These are phyloP conservation scores for Shiraia sp. DNA, from an alignment of 2,329 filamentous ascomycete species.

Conservation along the genomic window DNA sequence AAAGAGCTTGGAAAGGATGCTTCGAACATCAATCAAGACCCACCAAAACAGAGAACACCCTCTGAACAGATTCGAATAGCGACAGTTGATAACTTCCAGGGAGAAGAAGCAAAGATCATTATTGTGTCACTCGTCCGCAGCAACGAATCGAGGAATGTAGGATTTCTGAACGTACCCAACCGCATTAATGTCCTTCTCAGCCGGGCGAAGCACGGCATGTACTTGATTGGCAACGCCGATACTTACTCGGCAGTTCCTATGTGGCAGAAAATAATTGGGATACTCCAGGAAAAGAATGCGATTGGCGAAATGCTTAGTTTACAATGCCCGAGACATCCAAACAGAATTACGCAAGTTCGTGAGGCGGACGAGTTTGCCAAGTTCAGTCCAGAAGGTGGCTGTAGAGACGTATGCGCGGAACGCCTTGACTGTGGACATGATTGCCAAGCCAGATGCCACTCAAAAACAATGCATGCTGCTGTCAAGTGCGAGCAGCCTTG, in stretches of 20 bases:
- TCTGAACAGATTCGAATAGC: slow-evolving; percentile 50
- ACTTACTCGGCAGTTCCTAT: slow-evolving; percentile 63
- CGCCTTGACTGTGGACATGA: slow-evolving; percentile 36
- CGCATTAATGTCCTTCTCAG: slow-evolving; percentile 71
- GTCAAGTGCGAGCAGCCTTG: slow-evolving; percentile 32
- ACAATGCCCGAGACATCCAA: slow-evolving; percentile 34
- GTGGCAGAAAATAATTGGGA: slow-evolving; percentile 64
- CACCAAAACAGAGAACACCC: slow-evolving; percentile 27
- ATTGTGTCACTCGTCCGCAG: slow-evolving; percentile 73
- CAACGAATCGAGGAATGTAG: slow-evolving; percentile 61
- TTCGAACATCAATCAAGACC: slow-evolving; percentile 12
- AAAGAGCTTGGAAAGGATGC: slow-evolving; percentile 52
- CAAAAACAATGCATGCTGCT: slow-evolving; percentile 30
- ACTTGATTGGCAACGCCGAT: slow-evolving; percentile 67
- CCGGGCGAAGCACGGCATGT: slow-evolving; percentile 71
- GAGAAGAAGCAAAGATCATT: slow-evolving; percentile 73
- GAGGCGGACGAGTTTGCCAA: slow-evolving; percentile 33
- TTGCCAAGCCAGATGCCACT: slow-evolving; percentile 36
- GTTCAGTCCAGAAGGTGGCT: slow-evolving; percentile 39
- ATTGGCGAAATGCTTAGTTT: slow-evolving; percentile 24
- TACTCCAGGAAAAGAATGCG: slow-evolving; percentile 47
- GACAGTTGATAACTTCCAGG: slow-evolving; percentile 77
- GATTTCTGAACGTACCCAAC: slow-evolving; percentile 69
- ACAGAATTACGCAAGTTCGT: slow-evolving; percentile 25
- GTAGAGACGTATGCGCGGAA: slow-evolving; percentile 22